Conservation (phyloP, 2,329 filamentous ascomycete species). For the Diaporthe helianthi region DNA sequence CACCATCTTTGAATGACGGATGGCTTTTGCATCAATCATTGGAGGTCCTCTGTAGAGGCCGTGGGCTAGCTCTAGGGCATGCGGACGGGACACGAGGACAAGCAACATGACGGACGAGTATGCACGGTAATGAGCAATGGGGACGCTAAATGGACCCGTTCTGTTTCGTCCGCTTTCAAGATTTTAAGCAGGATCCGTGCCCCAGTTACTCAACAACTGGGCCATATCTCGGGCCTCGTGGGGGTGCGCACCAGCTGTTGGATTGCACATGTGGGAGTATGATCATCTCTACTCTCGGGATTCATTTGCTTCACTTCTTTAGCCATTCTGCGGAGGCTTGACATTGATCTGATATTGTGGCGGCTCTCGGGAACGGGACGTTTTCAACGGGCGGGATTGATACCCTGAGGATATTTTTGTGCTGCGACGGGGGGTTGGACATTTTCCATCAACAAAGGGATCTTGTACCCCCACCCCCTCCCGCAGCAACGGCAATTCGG, state of each 20-base stretch:
- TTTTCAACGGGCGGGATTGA: conserved; percentile 29
- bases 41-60: conserved; percentile 1
- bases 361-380: not conserved
- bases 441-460: not conserved
- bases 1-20: conserved; percentile 11
- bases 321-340: not conserved
- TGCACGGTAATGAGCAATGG: not conserved
- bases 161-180: not conserved
- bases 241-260: not conserved
- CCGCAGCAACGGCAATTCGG: no score
- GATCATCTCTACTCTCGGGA: not conserved
- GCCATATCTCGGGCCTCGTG: not conserved
- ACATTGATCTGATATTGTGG: not conserved
- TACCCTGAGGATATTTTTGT: conserved; percentile 25
- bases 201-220: not conserved
- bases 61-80: not conserved
- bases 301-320: conserved; percentile 10
- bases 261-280: not conserved
- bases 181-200: no score
- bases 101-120: not conserved
- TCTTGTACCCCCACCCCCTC: not conserved
- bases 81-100: not conserved
- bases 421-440: not conserved
- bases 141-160: conserved; percentile 15
- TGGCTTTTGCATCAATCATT: not conserved